Base-by-base conservation (phyloP, 2,329 filamentous ascomycete species). In the Endocalyx cinctus region DNA sequence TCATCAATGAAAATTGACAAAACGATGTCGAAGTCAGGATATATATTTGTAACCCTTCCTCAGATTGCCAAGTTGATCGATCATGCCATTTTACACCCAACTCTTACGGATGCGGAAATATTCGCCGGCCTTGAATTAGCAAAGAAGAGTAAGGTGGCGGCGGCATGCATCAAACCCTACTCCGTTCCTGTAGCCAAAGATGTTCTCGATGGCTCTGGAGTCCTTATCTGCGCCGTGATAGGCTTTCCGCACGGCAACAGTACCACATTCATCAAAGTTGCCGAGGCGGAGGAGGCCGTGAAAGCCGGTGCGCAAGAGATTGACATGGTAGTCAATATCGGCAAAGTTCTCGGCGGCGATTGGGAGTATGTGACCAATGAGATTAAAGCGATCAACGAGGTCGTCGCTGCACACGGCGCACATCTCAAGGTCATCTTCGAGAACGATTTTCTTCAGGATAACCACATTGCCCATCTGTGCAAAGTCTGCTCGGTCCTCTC, bases 361-460 rank as follows among this genome's bases (percentile, higher is more conserved):
- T 79, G 74, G 74, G 62, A 61, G 6, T 79, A 77, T 40, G 72
- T 79, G 10, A 45, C 52, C 1, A 50, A 63, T 5, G 75, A 80
- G 46, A 72, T 80, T 30, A 47, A 54, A 1, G 47, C 51, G 18
- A 55, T 80, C 40, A 77, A 79, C 42, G 47, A 63, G 0, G 63
- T 59, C 0, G 72, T 77, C 4, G 46, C 50, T 1, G 46, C 51
- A n/a, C 36, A 57, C 6, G 66, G 64, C 0, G 70, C 64, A 0
- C 58, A 64, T 1, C 58, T 79, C 6, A 80, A 80, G 47, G 74
- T 79, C 31, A 80, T 79, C 30, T 79, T 80, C 35, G 74, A 80
- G 45, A 79, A 76, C 43, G 74, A 77, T 46, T 79, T 69, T 40
- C 62, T 79, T 0, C 17, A 59, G 2, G 57, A 71, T 0, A 47